Conservation (phyloP, 306 rosid genomes). For the Medicago truncatula region MtrunA17r5.0-ANR NC_053042.1:1522501-1523000, state of each 20-base stretch:
- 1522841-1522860: conserved; percentile 93
- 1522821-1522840: conserved; percentile 95
- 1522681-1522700: conserved; percentile 88
- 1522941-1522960: conserved; percentile 86
- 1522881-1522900: conserved; percentile 61
- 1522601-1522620: neutral
- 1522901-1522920: conserved; percentile 65
- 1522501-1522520: too few relatives aligned
- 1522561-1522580: conserved; percentile 73
- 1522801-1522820: conserved; percentile 93
- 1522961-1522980: conserved; percentile 65
- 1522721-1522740: conserved; percentile 77
- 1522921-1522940: conserved; percentile 95
- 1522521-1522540: too few relatives aligned
- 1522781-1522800: conserved; percentile 75
- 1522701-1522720: conserved; percentile 97
- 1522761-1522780: neutral
- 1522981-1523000: too few relatives aligned
- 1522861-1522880: conserved; percentile 92
- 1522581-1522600: neutral
- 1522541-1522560: conserved; percentile 69
- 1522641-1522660: conserved; percentile 95
- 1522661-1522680: conserved; percentile 81
- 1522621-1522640: conserved; percentile 5
- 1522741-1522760: conserved; percentile 75